These are phyloP conservation scores for Ampelocalamus luodianensis DNA, from an alignment of 176 grass and related monocot species.

Conservation along the genomic window DNA sequence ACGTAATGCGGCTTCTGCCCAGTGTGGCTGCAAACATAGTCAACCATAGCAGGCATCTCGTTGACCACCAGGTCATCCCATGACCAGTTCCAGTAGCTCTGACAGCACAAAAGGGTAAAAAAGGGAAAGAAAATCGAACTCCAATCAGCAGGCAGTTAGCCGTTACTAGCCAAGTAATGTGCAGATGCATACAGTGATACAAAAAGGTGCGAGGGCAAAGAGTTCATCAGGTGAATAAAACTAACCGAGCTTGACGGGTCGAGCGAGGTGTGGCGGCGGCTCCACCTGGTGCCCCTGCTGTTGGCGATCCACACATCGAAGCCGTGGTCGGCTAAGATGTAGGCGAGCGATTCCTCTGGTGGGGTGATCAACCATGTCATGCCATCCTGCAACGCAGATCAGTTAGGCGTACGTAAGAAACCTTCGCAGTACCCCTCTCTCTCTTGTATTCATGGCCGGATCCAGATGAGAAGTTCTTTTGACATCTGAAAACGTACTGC, in stretches of 20 bases:
- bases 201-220: no score
- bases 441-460: no score
- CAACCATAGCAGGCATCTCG: conserved; percentile 69
- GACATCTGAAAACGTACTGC: no score
- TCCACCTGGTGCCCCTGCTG: conserved; percentile 72
- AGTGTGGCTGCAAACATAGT: conserved; percentile 54
- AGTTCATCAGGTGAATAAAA: neutral
- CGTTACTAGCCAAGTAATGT: neutral
- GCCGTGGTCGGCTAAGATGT: conserved; percentile 70
- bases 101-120: neutral
- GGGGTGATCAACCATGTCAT: conserved; percentile 69
- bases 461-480: no score
- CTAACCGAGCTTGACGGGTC: conserved; percentile 42
- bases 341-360: conserved; percentile 76
- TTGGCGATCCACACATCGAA: conserved; percentile 97
- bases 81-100: conserved; percentile 92
- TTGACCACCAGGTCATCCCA: conserved; percentile 83
- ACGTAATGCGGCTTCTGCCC: conserved; percentile 82
- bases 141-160: neutral
- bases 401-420: neutral
- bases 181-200: neutral
- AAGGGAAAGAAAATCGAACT: neutral
- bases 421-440: no score
- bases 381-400: conserved; percentile 66
- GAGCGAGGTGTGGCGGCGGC: conserved; percentile 67